Percentiles rank a stretch among this genome's conserved stretches.
Conservation (phyloP, 768 basidiomycete genomes). For the Coprinopsis sp. region DNA sequence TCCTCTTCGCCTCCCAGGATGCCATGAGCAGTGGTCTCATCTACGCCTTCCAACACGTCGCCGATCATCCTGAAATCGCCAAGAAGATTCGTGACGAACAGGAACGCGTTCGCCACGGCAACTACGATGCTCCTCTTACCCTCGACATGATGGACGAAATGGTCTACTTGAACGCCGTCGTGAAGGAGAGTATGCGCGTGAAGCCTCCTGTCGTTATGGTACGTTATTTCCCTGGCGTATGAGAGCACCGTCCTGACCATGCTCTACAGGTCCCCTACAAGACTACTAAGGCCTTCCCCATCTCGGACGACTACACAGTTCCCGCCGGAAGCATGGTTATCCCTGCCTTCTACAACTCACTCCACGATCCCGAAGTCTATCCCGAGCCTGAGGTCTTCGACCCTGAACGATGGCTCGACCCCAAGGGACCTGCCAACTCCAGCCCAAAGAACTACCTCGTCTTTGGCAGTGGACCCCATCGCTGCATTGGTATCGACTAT, state of each 20-base stretch:
- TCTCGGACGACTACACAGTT: conserved; percentile 86
- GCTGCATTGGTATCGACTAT: conserved; percentile 90
- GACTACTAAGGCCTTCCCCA: conserved; percentile 85
- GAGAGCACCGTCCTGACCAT: conserved; percentile 13
- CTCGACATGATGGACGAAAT: conserved; percentile 89
- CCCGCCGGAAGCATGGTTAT: conserved; percentile 92
- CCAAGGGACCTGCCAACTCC: conserved; percentile 66
- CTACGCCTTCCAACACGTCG: conserved; percentile 94
- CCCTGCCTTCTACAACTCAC: conserved; percentile 86
- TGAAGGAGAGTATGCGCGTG: conserved; percentile 89
- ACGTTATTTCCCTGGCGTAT: conserved; percentile 13
- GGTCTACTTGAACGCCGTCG: conserved; percentile 87
- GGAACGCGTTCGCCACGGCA: conserved; percentile 71
- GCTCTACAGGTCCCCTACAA: conserved; percentile 82
- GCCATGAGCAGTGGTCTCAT: conserved; percentile 98
- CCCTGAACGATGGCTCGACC: conserved; percentile 93
- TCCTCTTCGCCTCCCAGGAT: conserved; percentile 95
- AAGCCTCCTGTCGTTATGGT: conserved; percentile 98
- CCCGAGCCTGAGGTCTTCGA: conserved; percentile 77
- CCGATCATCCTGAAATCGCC: conserved; percentile 85
- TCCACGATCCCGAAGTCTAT: conserved; percentile 86
- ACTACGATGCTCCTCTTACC: conserved; percentile 71
- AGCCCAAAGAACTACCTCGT: conserved; percentile 96
- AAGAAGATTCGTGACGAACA: conserved; percentile 91
- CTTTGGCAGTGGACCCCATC: conserved; percentile 90